These are phyloP conservation scores for Neofusicoccum ribis DNA, from an alignment of 2,329 filamentous ascomycete species.

Conservation along the genomic window DNA sequence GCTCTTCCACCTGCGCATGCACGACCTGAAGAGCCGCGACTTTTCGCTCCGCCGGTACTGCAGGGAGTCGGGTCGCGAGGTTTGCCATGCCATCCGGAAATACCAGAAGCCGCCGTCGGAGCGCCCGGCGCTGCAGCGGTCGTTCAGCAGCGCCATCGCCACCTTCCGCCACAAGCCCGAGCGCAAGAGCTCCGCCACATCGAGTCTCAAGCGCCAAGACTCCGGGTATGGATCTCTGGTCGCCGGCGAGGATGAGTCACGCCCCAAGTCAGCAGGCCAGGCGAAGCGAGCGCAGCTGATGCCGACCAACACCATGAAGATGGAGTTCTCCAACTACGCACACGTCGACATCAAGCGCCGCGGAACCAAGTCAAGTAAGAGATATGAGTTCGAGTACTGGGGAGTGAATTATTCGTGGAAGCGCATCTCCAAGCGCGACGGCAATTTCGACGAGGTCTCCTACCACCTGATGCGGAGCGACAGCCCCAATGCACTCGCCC, in stretches of 20 bases:
- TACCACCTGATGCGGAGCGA: slow-evolving; percentile 77
- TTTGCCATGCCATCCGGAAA: slow-evolving; percentile 80
- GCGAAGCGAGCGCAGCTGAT: slow-evolving; percentile 38
- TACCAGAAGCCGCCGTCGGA: slow-evolving; percentile 58
- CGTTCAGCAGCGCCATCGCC: slow-evolving; percentile 60
- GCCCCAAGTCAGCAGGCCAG: slow-evolving; percentile 36
- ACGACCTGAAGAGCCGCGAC: slow-evolving; percentile 80
- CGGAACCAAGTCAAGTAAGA: slow-evolving; percentile 66
- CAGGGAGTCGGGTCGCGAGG: slow-evolving; percentile 87
- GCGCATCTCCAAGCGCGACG: slow-evolving; percentile 68
- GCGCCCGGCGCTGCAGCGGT: slow-evolving; percentile 56
- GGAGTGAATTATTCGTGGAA: slow-evolving; percentile 83
- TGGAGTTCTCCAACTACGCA: slow-evolving; percentile 97
- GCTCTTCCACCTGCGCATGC: slow-evolving; percentile 93
- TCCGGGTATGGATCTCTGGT: slow-evolving; percentile 58
- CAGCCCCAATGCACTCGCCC: slow-evolving; percentile 66
- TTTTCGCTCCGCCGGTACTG: slow-evolving; percentile 92
- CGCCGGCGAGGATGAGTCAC: slow-evolving; percentile 27
- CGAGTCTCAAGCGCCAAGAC: slow-evolving; percentile 55
- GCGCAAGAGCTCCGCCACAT: slow-evolving; percentile 42
- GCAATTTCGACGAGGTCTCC: slow-evolving; percentile 63
- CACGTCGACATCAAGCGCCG: slow-evolving; percentile 78
- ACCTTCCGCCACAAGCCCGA: slow-evolving; percentile 59
- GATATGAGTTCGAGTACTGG: slow-evolving; percentile 95
- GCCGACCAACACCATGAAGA: slow-evolving; percentile 76